Evolutionary conservation across 768 basidiomycete species (phyloP).

Genomic region (Lanmaoa pseudosensibilis): DNA sequence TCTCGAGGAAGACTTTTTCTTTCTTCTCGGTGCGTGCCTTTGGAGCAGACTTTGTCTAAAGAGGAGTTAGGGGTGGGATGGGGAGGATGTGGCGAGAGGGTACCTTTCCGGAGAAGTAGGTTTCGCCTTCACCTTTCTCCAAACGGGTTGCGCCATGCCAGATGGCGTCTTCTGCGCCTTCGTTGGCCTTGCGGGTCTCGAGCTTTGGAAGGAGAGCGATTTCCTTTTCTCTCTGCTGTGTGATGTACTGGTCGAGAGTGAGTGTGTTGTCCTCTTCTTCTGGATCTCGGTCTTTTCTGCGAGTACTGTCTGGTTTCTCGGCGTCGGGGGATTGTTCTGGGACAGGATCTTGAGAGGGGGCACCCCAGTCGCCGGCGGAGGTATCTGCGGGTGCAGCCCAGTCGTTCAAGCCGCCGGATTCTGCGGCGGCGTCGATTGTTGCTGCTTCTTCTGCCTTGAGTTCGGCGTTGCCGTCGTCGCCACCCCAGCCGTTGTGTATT

Average conservation of each 20-base stretch:
- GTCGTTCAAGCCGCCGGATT: constrained; percentile 35
- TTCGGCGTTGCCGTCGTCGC: constrained; percentile 83
- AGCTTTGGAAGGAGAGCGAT: constrained; percentile 66
- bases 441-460: constrained; percentile 79
- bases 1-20: constrained; percentile 89
- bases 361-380: constrained; percentile 40
- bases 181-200: constrained; percentile 76
- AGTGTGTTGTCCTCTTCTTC: constrained; percentile 94
- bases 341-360: constrained; percentile 27
- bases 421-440: constrained; percentile 63
- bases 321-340: constrained; percentile 37
- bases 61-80: constrained; percentile 1
- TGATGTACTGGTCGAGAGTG: constrained; percentile 90
- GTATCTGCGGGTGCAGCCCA: constrained; percentile 40
- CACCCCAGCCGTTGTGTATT: constrained; percentile 93
- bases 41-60: constrained; percentile 60
- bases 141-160: constrained; percentile 74
- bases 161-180: constrained; percentile 65
- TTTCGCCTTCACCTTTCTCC: constrained; percentile 62
- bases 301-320: constrained; percentile 38
- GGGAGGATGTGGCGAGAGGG: constrained; percentile 14
- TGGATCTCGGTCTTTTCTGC: constrained; percentile 54
- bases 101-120: constrained; percentile 93
- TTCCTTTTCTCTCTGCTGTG: constrained; percentile 71
- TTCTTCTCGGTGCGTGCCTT: constrained; percentile 79